Evolutionary conservation across 202 grass and related monocot genomes (phyloP).

Genomic region (Zoysia matrella): DNA sequence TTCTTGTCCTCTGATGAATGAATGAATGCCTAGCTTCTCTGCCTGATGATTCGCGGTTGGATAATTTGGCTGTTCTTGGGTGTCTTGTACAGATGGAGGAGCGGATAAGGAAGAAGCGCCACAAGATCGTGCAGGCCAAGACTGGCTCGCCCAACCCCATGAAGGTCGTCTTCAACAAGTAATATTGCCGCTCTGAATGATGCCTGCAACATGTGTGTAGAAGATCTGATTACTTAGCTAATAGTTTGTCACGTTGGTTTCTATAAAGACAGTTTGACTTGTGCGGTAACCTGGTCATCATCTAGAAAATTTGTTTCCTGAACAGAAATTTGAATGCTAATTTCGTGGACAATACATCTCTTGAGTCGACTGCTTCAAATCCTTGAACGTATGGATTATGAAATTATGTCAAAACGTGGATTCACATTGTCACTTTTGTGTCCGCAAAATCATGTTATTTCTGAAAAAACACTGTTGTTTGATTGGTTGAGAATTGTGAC

Average conservation of each 20-base stretch:
- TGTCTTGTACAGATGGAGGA: slow-evolving; percentile 66
- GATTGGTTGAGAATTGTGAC: too few relatives aligned
- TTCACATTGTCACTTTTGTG: too few relatives aligned
- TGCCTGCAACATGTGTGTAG: slow-evolving; percentile 5
- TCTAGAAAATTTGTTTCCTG: background rate
- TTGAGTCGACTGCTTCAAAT: too few relatives aligned
- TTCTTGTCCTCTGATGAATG: background rate
- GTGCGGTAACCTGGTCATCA: background rate
- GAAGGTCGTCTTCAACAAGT: slow-evolving; percentile 93
- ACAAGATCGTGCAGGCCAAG: slow-evolving; percentile 85
- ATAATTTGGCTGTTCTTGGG: slow-evolving; percentile 18
- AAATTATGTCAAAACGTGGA: too few relatives aligned
- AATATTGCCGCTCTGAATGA: slow-evolving; percentile 18
- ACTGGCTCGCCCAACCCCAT: slow-evolving; percentile 71
- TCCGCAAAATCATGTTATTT: too few relatives aligned
- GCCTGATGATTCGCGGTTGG: background rate
- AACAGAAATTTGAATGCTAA: background rate
- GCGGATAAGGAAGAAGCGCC: slow-evolving; percentile 82
- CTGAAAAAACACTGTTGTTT: too few relatives aligned
- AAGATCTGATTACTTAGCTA: slow-evolving; percentile 17
- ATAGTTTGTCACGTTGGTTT: background rate
- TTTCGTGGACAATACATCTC: too few relatives aligned
- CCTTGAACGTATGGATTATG: too few relatives aligned
- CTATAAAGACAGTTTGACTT: background rate
- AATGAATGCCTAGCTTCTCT: background rate